A percentile compares a stretch with the other conserved stretches of the same genome.
Conservation (phyloP, 2,329 filamentous ascomycete genomes). For the Dactylellina haptotyla region DNA sequence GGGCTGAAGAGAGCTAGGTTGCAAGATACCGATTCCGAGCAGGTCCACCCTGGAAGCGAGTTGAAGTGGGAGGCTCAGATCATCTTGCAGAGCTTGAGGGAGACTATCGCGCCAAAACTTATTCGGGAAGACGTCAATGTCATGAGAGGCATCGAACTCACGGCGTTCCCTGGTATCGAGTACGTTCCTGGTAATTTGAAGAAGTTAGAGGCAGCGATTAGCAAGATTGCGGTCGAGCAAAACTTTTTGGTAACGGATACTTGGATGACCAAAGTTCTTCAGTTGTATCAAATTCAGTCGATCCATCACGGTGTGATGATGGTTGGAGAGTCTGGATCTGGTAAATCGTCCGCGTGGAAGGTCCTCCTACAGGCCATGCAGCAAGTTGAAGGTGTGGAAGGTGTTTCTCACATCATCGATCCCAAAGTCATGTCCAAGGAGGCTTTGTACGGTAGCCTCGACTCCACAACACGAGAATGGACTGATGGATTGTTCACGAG, state of each 20-base stretch:
- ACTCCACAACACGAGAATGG: slow-evolving; percentile 98
- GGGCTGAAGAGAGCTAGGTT: slow-evolving; percentile 81
- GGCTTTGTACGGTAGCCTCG: slow-evolving; percentile 91
- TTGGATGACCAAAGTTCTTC: slow-evolving; percentile 97
- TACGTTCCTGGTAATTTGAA: slow-evolving; percentile 90
- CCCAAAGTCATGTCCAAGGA: slow-evolving; percentile 99
- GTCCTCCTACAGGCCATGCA: slow-evolving; percentile 90
- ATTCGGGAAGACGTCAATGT: slow-evolving; percentile 90
- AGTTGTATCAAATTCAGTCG: slow-evolving; percentile 96
- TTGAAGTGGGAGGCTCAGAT: slow-evolving; percentile 81
- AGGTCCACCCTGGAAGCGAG: slow-evolving; percentile 29
- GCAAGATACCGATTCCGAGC: slow-evolving; percentile 54
- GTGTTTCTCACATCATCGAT: slow-evolving; percentile 96
- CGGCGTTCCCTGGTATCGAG: slow-evolving; percentile 89
- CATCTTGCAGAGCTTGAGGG: slow-evolving; percentile 95
- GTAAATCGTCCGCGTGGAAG: slow-evolving; percentile 96
- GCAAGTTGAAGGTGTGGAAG: slow-evolving; percentile 88
- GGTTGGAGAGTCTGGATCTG: slow-evolving; percentile 97
- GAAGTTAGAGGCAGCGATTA: slow-evolving; percentile 81
- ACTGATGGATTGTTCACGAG: slow-evolving; percentile 98
- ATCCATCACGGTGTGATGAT: slow-evolving; percentile 99
- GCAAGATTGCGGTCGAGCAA: slow-evolving; percentile 81
- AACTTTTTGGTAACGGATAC: slow-evolving; percentile 89
- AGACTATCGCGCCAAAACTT: slow-evolving; percentile 97
- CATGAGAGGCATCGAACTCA: slow-evolving; percentile 81